phyloP scores from a whole-genome alignment of 2,329 filamentous ascomycete genomes.

The Ambrosiella beaveri region DNA sequence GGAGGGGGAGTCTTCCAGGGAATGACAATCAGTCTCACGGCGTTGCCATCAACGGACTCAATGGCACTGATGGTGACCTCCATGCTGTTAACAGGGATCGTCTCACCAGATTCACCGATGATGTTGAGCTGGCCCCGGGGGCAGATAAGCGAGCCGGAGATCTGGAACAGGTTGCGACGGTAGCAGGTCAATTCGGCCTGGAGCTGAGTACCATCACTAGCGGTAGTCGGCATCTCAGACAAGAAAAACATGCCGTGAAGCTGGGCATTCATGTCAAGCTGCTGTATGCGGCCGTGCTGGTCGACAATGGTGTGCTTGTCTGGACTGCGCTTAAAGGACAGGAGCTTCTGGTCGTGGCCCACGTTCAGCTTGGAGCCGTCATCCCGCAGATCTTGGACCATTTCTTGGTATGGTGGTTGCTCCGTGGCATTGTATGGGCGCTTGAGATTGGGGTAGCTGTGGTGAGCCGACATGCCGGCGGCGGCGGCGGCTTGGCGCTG shows the following conservation, averaged over 20 bases:
- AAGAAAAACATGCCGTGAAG: conserved; percentile 82
- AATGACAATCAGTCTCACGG: conserved; percentile 87
- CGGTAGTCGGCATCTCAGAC: conserved; percentile 56
- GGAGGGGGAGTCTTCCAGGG: conserved; percentile 93
- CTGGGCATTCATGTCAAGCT: conserved; percentile 51
- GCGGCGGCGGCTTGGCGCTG: conserved; percentile 33
- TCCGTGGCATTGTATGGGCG: conserved; percentile 37
- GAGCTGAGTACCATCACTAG: conserved; percentile 37
- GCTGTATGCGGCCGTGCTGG: conserved; percentile 40
- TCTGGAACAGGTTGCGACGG: conserved; percentile 86
- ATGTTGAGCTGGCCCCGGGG: conserved; percentile 64
- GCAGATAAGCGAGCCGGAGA: conserved; percentile 73
- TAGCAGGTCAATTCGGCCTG: conserved; percentile 88
- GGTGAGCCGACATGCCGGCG: conserved; percentile 26
- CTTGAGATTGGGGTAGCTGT: conserved; percentile 39
- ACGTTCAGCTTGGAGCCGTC: conserved; percentile 39
- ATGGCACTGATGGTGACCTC: conserved; percentile 84
- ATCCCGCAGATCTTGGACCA: conserved; percentile 42
- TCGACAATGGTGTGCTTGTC: conserved; percentile 45
- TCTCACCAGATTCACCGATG: conserved; percentile 68
- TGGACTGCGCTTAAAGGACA: conserved; percentile 38
- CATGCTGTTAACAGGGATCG: conserved; percentile 63
- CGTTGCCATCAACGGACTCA: conserved; percentile 83
- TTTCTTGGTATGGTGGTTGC: conserved; percentile 37
- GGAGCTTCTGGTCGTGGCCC: conserved; percentile 43